Evolutionary conservation across 176 grass and related monocot species (phyloP).

Genomic region (Urochloa ruziziensis): DNA sequence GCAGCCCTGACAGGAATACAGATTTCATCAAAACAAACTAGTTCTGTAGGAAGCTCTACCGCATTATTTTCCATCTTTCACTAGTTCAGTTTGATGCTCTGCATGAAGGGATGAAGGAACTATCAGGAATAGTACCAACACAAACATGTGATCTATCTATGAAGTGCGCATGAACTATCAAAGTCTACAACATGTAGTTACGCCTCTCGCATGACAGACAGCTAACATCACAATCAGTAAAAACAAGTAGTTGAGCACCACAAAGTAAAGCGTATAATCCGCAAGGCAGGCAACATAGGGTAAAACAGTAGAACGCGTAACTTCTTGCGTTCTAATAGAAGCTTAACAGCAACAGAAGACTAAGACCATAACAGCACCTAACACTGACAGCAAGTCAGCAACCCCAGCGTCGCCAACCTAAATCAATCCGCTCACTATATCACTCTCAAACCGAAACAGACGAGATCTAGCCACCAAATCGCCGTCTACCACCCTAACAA

Average conservation of each 20-base stretch:
- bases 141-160: background rate
- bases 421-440: background rate
- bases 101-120: background rate
- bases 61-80: background rate
- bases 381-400: no score
- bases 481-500: background rate
- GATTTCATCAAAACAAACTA: background rate
- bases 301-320: background rate
- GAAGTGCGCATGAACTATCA: background rate
- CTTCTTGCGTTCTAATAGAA: background rate
- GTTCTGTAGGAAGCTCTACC: background rate
- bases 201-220: no score
- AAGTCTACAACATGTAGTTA: no score
- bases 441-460: background rate
- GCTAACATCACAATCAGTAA: background rate
- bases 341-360: background rate
- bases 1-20: no score
- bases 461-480: background rate
- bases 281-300: no score
- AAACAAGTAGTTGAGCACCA: background rate
- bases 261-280: background rate
- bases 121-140: background rate
- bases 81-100: background rate
- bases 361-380: background rate
- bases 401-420: background rate